Conservation (phyloP, 2,329 filamentous ascomycete genomes). For the Fusarium citri region DNA sequence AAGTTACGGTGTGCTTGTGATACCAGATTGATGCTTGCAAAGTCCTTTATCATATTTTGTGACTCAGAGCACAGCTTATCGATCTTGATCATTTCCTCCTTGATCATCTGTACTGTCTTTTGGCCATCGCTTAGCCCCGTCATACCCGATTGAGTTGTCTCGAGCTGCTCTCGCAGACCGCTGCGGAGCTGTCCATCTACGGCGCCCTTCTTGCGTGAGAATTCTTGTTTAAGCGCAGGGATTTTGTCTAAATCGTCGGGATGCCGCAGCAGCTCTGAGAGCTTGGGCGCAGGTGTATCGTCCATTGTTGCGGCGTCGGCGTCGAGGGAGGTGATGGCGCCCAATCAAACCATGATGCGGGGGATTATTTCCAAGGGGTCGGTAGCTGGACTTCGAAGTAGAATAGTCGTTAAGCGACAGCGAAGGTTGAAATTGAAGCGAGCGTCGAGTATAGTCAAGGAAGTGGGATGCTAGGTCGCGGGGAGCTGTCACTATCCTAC, state of each 20-base stretch:
- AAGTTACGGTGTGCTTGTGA: conserved; percentile 98
- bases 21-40: conserved; percentile 89
- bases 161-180: conserved; percentile 90
- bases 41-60: conserved; percentile 97
- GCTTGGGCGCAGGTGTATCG: conserved; percentile 78
- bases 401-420: not conserved
- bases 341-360: conserved; percentile 47
- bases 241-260: conserved; percentile 99
- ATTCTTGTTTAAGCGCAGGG: conserved; percentile 86
- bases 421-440: conserved; percentile 18
- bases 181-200: conserved; percentile 91
- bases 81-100: conserved; percentile 98
- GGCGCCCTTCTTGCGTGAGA: conserved; percentile 91
- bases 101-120: conserved; percentile 90
- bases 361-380: not conserved
- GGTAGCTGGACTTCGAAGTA: not conserved
- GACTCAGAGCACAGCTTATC: conserved; percentile 97
- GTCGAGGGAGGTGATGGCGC: conserved; percentile 32
- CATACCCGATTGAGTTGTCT: conserved; percentile 95
- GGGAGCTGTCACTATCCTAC: conserved; percentile 34
- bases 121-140: conserved; percentile 88
- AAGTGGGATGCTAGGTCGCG: conserved; percentile 19
- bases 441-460: conserved; percentile 21
- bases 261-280: conserved; percentile 92
- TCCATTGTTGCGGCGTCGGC: conserved; percentile 50